phyloP scores from a whole-genome alignment of 345 rosid species.

The Pugionium dolabratum region DNA sequence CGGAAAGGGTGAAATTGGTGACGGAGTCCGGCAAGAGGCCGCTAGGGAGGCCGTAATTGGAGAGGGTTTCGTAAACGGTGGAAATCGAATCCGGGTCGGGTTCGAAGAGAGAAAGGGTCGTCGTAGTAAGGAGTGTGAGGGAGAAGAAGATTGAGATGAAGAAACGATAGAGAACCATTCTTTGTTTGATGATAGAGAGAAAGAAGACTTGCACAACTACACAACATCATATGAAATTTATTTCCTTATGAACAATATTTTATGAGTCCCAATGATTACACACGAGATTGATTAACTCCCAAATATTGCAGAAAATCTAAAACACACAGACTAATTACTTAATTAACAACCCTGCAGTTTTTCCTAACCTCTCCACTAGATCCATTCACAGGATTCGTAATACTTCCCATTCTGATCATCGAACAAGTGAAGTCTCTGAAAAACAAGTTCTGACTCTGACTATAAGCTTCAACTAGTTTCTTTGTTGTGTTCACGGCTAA shows the following conservation, averaged over 20 bases:
- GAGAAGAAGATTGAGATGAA: conserved; percentile 38
- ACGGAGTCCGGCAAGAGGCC: conserved; percentile 76
- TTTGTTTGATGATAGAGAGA: conserved; percentile 10
- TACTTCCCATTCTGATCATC: conserved; percentile 74
- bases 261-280: background rate
- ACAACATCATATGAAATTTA: too few relatives aligned
- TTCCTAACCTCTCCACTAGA: conserved; percentile 59
- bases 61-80: conserved; percentile 75
- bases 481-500: conserved; percentile 54
- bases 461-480: conserved; percentile 52
- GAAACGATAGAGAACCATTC: conserved; percentile 34
- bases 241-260: too few relatives aligned
- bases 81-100: conserved; percentile 41
- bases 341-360: conserved; percentile 58
- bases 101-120: conserved; percentile 30
- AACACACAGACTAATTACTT: conserved; percentile 13
- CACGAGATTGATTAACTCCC: conserved; percentile 2
- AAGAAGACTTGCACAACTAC: background rate
- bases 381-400: conserved; percentile 52
- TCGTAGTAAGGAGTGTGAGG: conserved; percentile 26
- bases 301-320: conserved; percentile 23
- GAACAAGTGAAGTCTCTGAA: conserved; percentile 51
- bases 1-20: conserved; percentile 54
- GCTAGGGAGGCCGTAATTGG: conserved; percentile 84
- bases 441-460: conserved; percentile 44